A percentile compares a stretch with the other conserved stretches of the same genome.
Evolutionary conservation across 2,329 filamentous ascomycete species (phyloP).

Genomic region (Coniochaeta ligniaria): DNA sequence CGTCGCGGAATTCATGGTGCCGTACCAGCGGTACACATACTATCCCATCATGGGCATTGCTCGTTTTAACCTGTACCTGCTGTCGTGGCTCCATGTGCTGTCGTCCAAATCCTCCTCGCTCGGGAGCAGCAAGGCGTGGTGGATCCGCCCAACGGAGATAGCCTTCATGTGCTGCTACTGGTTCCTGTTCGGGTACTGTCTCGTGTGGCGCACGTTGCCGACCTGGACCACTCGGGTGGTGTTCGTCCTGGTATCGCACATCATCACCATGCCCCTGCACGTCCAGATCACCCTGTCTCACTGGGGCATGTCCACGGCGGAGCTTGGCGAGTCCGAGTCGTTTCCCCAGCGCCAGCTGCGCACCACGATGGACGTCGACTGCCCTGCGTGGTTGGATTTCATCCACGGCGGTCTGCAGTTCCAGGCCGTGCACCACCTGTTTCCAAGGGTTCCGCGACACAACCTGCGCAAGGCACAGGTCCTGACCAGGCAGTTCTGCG

Average conservation of each 20-base stretch:
- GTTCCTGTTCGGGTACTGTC: slow-evolving; percentile 61
- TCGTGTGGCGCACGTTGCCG: slow-evolving; percentile 54
- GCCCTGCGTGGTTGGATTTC: slow-evolving; percentile 64
- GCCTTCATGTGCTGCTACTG: slow-evolving; percentile 57
- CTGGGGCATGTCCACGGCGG: slow-evolving; percentile 63
- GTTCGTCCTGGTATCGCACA: slow-evolving; percentile 59
- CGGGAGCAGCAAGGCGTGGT: slow-evolving; percentile 51
- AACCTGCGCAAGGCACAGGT: slow-evolving; percentile 56
- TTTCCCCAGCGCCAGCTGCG: slow-evolving; percentile 64
- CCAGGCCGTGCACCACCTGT: slow-evolving; percentile 65
- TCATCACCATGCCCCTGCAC: slow-evolving; percentile 61
- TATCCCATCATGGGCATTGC: slow-evolving; percentile 61
- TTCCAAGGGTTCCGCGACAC: slow-evolving; percentile 60
- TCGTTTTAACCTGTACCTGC: slow-evolving; percentile 65
- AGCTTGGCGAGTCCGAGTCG: slow-evolving; percentile 57
- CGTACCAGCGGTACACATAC: slow-evolving; percentile 59
- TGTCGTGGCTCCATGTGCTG: slow-evolving; percentile 60
- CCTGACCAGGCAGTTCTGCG: slow-evolving; percentile 55
- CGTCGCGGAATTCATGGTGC: slow-evolving; percentile 50
- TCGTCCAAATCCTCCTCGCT: slow-evolving; percentile 47
- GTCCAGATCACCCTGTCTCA: slow-evolving; percentile 67
- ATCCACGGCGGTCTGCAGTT: slow-evolving; percentile 68
- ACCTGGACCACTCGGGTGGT: slow-evolving; percentile 47
- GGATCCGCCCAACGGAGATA: slow-evolving; percentile 62
- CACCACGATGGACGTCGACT: slow-evolving; percentile 69